Base-by-base conservation (phyloP, 805 yeast species). In the Suhomyces prunicola region DNA sequence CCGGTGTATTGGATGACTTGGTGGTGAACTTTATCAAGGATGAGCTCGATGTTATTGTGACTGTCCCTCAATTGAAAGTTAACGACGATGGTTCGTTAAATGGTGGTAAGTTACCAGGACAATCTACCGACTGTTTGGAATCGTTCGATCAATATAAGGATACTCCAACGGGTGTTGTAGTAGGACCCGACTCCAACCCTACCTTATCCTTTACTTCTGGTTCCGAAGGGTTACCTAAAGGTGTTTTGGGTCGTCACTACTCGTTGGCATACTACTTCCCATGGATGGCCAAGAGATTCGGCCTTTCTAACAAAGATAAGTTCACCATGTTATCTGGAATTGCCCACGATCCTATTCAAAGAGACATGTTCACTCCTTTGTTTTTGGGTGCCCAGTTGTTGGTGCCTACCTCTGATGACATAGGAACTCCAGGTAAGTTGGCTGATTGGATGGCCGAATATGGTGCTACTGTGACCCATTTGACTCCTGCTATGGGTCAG, bases 401-500 rank as follows among this genome's bases (percentile, higher is more conserved):
- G 57, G 96, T 94, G 29, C 99, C 99, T 49, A 92, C 97, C 12
- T 85, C 91, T 15, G 97, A 94, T 70, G 99, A 94, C 69, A 94
- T 94, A 63, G 99, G 99, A 47, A 94, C 99, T 3, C 99, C 99
- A 5, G 99, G 99, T 29, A 85, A 88, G 65, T 79, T 94, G 51
- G 99, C 99, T 6, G 94, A 90, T 63, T 94, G 99, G 99, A 92
- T 94, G 96, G 83, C 86, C 33, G 84, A 80, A 53, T 83, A 91
- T 62, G 89, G 88, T 13, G 97, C 97, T 26, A 87, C 97, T 1
- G 97, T 94, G 1, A 94, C 99, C 1, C 99, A 94, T 71, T 81
- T 94, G 72, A 94, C 99, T 0, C 99, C 99, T 4, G 99, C 99
- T 5, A 94, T 96, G 99, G 99, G 99, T 56, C 99, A 94, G 72